Evolutionary conservation across 2,329 filamentous ascomycete genomes (phyloP).

Genomic region (Diaporthe velutina): DNA sequence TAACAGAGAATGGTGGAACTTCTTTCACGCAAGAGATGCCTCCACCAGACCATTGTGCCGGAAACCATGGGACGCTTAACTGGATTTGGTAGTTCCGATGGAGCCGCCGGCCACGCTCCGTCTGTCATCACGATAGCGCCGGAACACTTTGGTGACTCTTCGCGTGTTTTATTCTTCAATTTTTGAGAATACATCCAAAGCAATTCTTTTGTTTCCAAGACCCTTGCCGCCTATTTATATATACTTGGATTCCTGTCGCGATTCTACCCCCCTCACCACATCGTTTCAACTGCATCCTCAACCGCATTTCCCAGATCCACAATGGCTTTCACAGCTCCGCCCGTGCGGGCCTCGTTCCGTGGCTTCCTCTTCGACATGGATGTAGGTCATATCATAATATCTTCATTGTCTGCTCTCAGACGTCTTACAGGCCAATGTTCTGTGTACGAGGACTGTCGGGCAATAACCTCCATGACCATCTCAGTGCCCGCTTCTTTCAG

Average conservation of each 20-base stretch:
- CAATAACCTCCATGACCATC: too few relatives aligned
- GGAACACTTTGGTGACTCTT: neutral
- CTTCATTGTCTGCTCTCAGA: neutral
- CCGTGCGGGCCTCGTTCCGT: slow-evolving; percentile 62
- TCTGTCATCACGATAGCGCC: slow-evolving; percentile 7
- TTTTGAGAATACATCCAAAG: neutral
- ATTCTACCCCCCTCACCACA: neutral
- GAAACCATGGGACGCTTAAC: slow-evolving; percentile 20
- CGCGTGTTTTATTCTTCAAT: slow-evolving; percentile 1
- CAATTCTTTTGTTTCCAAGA: neutral
- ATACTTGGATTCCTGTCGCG: neutral
- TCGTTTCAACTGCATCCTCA: neutral
- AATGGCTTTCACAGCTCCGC: slow-evolving; percentile 55
- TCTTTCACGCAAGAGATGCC: neutral
- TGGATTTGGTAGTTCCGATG: slow-evolving; percentile 34
- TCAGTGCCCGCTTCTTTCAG: too few relatives aligned
- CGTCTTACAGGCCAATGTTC: neutral
- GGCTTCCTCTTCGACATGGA: slow-evolving; percentile 82
- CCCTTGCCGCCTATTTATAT: neutral
- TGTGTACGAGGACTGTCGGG: neutral
- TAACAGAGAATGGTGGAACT: neutral
- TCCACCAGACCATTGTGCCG: neutral
- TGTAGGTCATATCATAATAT: slow-evolving; percentile 18
- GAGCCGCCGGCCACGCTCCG: slow-evolving; percentile 8
- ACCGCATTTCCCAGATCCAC: neutral